Evolutionary conservation across 306 rosid genomes (phyloP).

Genomic region (Leucaena leucocephala): DNA sequence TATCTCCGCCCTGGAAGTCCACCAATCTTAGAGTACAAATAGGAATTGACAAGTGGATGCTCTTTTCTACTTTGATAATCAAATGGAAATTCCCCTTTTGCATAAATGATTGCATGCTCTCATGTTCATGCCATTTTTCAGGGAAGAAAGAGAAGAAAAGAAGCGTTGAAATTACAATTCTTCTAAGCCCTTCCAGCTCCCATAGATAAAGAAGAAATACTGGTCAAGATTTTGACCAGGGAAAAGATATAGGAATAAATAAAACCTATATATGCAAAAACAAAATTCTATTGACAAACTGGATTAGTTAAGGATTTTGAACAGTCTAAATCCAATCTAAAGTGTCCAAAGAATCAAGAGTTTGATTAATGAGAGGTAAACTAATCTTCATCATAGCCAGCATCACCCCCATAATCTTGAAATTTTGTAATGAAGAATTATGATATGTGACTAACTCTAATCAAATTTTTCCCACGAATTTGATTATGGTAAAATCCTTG

Average conservation of each 20-base stretch:
- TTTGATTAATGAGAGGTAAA: neutral
- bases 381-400: slow-evolving; percentile 41
- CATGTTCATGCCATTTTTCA: neutral
- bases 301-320: too few species aligned
- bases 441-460: too few species aligned
- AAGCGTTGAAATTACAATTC: neutral
- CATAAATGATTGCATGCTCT: neutral
- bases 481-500: neutral
- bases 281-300: too few species aligned
- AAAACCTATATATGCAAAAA: slow-evolving; percentile 8
- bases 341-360: too few species aligned
- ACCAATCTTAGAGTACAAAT: too few species aligned
- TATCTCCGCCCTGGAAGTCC: too few species aligned
- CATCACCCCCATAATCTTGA: slow-evolving; percentile 38
- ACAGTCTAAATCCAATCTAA: too few species aligned
- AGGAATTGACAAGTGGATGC: neutral
- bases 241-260: slow-evolving; percentile 1
- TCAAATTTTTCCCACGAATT: too few species aligned
- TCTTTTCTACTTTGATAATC: neutral
- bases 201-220: neutral
- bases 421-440: neutral
- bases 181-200: slow-evolving; percentile 6
- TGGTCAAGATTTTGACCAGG: neutral
- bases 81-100: neutral
- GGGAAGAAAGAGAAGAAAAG: neutral